Evolutionary conservation across 2,329 filamentous ascomycete genomes (phyloP), one percentile per base, ranked within the genome.

Genomic region (Ophiocordyceps camponoti-rufipedis): DNA sequence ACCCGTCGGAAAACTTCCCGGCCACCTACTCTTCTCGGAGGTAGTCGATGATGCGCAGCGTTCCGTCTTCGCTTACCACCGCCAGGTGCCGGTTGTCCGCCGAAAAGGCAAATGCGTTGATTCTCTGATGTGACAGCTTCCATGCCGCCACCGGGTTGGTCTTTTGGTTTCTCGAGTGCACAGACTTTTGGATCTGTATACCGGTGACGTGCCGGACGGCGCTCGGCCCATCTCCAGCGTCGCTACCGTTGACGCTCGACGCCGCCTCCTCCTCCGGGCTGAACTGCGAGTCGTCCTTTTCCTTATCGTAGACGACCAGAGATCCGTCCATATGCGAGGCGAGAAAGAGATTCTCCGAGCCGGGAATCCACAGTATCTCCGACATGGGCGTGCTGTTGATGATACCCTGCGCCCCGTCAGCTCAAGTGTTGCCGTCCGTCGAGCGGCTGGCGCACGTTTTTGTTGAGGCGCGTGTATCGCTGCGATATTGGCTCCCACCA

Each of bases 401-500:
- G 46, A 83, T 75, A 23, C 89, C 89, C 80, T 85, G n/a, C 6
- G 10, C 32, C 5, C 8, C 39, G 33, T 49, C 47, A 45, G 41
- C 39, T 45, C 44, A 46, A 38, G 48, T 35, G 31, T 28, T 11
- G n/a, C 33, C 35, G 13, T 18, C 14, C 6, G 2, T 8, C n/a
- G 12, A 6, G n/a, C 16, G 16, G 16, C 14, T 23, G 40, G 50
- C 72, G 53, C 63, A 83, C 81, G 60, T 96, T 96, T 66, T 98
- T 98, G 59, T 98, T 98, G 55, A 98, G 72, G 18, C 91, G 80
- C 3, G 86, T 85, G 62, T 98, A 98, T 58, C 93, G 87, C 56
- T 96, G 89, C 38, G 87, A 89, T 56, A 95, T 85, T 11, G 91
- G 88, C 62, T 98, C 91, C 69, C 91, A 96, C 91, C 91, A 98